Percentiles rank a stretch among this genome's conserved stretches.
These are phyloP conservation scores for Spathaspora passalidarum DNA, from an alignment of 805 yeast species.

Conservation along the genomic window DNA sequence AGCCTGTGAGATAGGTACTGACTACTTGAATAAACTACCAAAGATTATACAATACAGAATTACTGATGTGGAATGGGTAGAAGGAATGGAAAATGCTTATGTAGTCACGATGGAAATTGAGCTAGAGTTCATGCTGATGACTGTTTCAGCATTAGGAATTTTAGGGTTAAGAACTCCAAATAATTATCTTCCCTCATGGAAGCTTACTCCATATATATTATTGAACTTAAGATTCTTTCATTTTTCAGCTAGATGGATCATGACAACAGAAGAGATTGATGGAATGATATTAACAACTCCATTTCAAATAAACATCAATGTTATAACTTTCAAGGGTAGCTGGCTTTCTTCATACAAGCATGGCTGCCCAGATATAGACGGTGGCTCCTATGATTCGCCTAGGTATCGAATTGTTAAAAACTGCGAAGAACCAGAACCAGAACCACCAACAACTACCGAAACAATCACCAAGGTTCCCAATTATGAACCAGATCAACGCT, in stretches of 20 bases:
- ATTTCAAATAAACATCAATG: no score
- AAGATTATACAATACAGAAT: no score
- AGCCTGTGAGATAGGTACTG: neutral
- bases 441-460: no score
- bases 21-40: neutral
- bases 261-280: neutral
- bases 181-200: neutral
- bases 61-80: no score
- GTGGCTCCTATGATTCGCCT: neutral
- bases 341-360: neutral
- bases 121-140: neutral
- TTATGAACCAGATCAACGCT: neutral
- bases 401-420: neutral
- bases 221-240: neutral
- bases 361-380: neutral
- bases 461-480: neutral
- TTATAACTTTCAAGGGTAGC: no score
- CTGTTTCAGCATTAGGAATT: neutral
- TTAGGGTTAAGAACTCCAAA: neutral
- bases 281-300: neutral
- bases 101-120: no score
- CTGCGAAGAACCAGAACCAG: no score
- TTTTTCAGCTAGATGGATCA: neutral
- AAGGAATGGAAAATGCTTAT: no score
- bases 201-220: neutral